Conservation (phyloP, 164 flowering plant genomes). For the Umbilicus rupestris region DNA sequence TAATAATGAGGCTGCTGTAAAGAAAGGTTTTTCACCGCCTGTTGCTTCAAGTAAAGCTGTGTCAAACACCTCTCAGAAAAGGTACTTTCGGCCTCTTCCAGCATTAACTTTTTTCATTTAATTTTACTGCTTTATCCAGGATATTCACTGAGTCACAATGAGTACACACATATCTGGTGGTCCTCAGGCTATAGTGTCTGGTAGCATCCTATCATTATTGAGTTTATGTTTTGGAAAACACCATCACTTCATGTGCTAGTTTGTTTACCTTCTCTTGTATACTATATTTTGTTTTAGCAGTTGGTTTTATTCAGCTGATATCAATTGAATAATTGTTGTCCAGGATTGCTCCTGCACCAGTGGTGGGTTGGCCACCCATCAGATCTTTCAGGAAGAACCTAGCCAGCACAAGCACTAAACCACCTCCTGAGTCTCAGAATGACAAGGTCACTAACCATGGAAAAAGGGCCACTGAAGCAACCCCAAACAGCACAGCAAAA, state of each 20-base stretch:
- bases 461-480: slow-evolving; percentile 18
- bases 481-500: slow-evolving; percentile 16
- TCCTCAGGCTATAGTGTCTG: not conserved
- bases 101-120: not conserved
- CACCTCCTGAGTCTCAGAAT: slow-evolving; percentile 22
- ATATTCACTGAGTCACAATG: too few relatives aligned
- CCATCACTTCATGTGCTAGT: not conserved
- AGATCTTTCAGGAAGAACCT: slow-evolving; percentile 60
- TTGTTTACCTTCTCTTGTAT: not conserved
- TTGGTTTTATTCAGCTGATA: not conserved
- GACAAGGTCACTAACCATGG: slow-evolving; percentile 16
- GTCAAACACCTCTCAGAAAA: slow-evolving; percentile 7
- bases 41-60: not conserved
- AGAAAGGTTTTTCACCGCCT: not conserved
- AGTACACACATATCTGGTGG: not conserved
- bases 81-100: not conserved
- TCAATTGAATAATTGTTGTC: not conserved
- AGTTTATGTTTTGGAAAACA: too few relatives aligned
- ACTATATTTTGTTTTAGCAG: not conserved
- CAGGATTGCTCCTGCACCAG: slow-evolving; percentile 25
- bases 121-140: not conserved
- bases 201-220: not conserved
- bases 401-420: slow-evolving; percentile 51
- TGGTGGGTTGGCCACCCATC: slow-evolving; percentile 91
- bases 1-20: not conserved